Base-by-base conservation (phyloP, 2,329 filamentous ascomycete genomes). In the Sarocladiaceae sp. region DNA sequence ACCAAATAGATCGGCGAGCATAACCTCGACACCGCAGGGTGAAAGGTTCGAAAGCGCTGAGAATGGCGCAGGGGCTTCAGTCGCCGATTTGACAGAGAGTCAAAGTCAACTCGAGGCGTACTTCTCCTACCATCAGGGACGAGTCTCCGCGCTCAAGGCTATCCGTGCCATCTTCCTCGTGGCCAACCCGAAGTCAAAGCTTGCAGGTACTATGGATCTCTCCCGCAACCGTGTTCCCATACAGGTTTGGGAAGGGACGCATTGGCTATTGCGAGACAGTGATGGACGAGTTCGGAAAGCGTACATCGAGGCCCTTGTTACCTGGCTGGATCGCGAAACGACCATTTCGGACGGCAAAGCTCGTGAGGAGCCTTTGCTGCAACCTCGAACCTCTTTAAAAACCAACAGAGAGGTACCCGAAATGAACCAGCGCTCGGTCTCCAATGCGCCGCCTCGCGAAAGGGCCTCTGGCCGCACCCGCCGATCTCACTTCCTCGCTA, bases 161-260 rank as follows among this genome's bases (percentile, higher is more conserved):
- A 82, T 96, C 58, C 93, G 88, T 60, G 79, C 82, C 31, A 89
- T 96, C 45, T 69, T 98, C 16, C 66, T 83, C 16, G 84, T 94
- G 18, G 89, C 91, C 3, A 95, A 94, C 56, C 75, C 76, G 33
- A 76, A 74, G 51, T 75, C 73, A 18, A 79, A 74, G 52, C 67
- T 74, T 48, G 72, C 68, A 52, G 76, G 74, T 51, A 80, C 73
- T 58, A 74, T 71, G 43, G 78, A 78, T 23, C 76, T 93, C 43
- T 79, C 81, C 5, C 78, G 89, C 50, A 87, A 84, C 59, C 79
- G 74, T 32, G 86, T 94, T 1, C 82, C 86, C 0, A 73, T 95
- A 7, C 78, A 85, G 45, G 85, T 90, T 1, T 98, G 93, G 93
- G 90, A 97, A 62, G 88, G 88, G n/a, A 95, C 90, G 0, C 88